These are phyloP conservation scores for Lolium multiflorum DNA, from an alignment of 176 grass and related monocot genomes.

Conservation along the genomic window DNA sequence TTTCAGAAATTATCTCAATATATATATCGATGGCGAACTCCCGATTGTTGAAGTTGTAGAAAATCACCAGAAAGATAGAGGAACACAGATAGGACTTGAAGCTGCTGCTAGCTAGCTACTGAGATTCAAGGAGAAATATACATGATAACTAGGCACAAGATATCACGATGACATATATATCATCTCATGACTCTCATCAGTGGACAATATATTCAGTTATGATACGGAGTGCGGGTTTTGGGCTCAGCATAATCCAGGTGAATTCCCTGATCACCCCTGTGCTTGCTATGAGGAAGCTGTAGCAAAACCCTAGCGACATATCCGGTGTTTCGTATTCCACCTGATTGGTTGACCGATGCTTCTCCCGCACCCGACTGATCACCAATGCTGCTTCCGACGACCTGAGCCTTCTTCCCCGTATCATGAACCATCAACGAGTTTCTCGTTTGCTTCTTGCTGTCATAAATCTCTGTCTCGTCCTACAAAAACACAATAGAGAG, in stretches of 20 bases:
- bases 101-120: slow-evolving; percentile 9
- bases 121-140: slow-evolving; percentile 6
- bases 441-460: background rate
- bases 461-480: slow-evolving; percentile 21
- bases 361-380: background rate
- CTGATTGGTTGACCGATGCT: slow-evolving; percentile 30
- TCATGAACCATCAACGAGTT: background rate
- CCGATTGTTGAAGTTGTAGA: background rate
- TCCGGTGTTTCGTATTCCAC: slow-evolving; percentile 45
- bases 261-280: slow-evolving; percentile 54
- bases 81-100: background rate
- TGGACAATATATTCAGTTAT: slow-evolving; percentile 55
- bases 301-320: slow-evolving; percentile 40
- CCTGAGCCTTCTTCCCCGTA: background rate
- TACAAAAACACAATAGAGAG: slow-evolving; percentile 15
- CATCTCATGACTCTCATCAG: slow-evolving; percentile 30
- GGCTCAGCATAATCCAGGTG: slow-evolving; percentile 81
- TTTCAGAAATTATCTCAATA: background rate
- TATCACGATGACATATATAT: slow-evolving; percentile 23
- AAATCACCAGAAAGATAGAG: background rate
- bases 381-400: background rate
- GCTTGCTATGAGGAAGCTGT: slow-evolving; percentile 27
- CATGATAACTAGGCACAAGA: slow-evolving; percentile 30
- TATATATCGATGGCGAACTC: background rate
- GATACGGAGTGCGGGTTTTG: slow-evolving; percentile 72